Conservation (phyloP, 306 rosid genomes). For the Cotoneaster glaucophyllus region DNA sequence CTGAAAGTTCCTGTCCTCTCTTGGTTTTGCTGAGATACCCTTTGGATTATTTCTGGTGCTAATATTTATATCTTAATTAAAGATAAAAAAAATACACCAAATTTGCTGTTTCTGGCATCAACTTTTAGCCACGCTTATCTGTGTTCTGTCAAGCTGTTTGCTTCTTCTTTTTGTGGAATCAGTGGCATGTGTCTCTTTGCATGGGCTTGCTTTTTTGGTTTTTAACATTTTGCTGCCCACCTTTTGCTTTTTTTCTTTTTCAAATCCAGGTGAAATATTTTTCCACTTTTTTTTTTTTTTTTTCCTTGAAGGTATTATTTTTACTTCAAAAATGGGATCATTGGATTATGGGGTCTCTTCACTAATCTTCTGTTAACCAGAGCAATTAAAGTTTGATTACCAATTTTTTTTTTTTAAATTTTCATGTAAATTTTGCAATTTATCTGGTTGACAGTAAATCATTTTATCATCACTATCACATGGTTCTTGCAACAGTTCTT, state of each 20-base stretch:
- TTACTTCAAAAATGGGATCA: not conserved
- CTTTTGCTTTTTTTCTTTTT: slow-evolving; percentile 6
- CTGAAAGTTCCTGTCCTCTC: not conserved
- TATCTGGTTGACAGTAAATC: no score
- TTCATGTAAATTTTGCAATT: not conserved
- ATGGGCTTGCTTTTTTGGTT: not conserved
- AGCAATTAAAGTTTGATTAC: not conserved
- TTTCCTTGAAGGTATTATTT: no score
- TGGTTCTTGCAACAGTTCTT: not conserved
- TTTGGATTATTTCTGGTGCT: not conserved
- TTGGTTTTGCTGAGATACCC: slow-evolving; percentile 6
- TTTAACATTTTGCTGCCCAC: not conserved
- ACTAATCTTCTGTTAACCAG: not conserved
- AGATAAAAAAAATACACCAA: not conserved
- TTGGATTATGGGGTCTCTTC: not conserved
- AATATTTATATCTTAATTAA: not conserved
- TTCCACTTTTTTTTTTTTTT: not conserved
- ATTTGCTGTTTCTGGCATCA: not conserved
- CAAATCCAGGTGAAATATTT: not conserved
- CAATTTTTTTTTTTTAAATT: no score
- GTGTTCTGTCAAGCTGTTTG: slow-evolving; percentile 21
- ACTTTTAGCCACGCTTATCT: slow-evolving; percentile 8
- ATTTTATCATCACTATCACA: not conserved
- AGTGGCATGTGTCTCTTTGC: slow-evolving; percentile 10
- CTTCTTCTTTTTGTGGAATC: slow-evolving; percentile 20